Percentiles rank a stretch among this genome's conserved stretches.
Evolutionary conservation across 176 grass and related monocot genomes (phyloP).

Genomic region (Avena insularis): DNA sequence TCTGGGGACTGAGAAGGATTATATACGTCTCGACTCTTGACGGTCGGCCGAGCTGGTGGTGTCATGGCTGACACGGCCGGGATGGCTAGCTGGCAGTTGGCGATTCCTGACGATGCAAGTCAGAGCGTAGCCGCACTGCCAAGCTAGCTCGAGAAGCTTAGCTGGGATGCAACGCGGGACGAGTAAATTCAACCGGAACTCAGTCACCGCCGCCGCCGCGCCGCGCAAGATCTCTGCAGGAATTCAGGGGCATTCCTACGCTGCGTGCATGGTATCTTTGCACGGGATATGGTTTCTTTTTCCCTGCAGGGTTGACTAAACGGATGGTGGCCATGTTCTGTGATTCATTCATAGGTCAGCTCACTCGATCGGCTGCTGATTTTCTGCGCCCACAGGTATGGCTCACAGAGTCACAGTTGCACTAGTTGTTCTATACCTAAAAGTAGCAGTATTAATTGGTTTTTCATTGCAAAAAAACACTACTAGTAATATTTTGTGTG

Average conservation of each 20-base stretch:
- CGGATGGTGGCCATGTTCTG: constrained; percentile 29
- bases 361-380: not conserved
- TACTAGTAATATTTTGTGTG: not conserved
- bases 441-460: not conserved
- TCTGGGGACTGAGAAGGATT: not conserved
- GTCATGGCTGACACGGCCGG: constrained; percentile 46
- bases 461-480: not conserved
- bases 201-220: not conserved
- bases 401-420: not conserved
- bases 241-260: constrained; percentile 50
- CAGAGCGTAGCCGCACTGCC: constrained; percentile 16
- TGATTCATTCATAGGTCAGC: not conserved
- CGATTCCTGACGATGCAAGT: constrained; percentile 42
- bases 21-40: constrained; percentile 6
- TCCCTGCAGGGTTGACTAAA: constrained; percentile 42
- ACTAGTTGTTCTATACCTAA: not conserved
- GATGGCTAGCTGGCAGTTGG: constrained; percentile 7
- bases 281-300: constrained; percentile 11
- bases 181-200: not conserved
- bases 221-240: constrained; percentile 58
- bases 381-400: constrained; percentile 11
- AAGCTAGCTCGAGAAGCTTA: constrained; percentile 53
- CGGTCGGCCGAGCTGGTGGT: not conserved
- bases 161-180: constrained; percentile 41
- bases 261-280: constrained; percentile 50